Conservation (phyloP, 768 basidiomycete species). For the Agaricus subrufescens region DNA sequence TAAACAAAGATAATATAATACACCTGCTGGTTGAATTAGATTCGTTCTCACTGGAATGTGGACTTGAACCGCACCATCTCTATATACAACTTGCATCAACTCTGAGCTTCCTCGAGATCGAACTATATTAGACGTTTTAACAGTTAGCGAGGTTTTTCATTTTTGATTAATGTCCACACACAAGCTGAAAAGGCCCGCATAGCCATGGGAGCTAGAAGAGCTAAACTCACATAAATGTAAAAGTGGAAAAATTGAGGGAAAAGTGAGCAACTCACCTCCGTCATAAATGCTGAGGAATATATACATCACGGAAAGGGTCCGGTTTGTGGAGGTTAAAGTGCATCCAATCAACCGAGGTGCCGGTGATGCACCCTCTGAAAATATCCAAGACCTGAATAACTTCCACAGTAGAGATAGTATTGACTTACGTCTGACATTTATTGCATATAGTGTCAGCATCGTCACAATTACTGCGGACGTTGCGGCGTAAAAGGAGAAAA, state of each 20-base stretch:
- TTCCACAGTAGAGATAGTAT: no score
- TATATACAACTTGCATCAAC: background rate
- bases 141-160: no score
- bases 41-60: background rate
- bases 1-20: background rate
- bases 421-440: background rate
- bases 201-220: background rate
- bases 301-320: background rate
- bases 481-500: background rate
- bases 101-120: background rate
- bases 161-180: background rate
- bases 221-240: background rate
- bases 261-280: background rate
- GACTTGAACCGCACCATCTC: background rate
- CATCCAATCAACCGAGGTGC: slow-evolving; percentile 1
- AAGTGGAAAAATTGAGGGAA: background rate
- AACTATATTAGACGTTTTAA: background rate
- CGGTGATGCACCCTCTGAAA: background rate
- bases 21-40: background rate
- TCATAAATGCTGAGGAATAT: slow-evolving; percentile 3
- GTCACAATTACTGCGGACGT: background rate
- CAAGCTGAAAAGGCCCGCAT: background rate
- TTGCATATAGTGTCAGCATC: background rate
- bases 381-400: background rate
- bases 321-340: background rate